Conservation (phyloP, 805 yeast genomes). For the Candida verbasci region DNA sequence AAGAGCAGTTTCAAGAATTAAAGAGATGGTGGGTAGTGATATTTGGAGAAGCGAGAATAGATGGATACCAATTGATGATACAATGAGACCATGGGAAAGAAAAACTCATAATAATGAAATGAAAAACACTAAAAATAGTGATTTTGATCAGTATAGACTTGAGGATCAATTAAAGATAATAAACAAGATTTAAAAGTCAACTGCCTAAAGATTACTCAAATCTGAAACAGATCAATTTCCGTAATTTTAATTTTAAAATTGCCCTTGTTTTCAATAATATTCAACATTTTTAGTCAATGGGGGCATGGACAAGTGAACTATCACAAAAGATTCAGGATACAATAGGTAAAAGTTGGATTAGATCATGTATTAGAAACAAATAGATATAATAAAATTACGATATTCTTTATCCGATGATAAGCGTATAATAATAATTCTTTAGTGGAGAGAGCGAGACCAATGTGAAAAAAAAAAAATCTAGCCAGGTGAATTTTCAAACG, state of each 20-base stretch:
- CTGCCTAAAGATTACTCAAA: conserved; percentile 23
- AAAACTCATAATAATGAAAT: background rate
- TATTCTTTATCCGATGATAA: too few relatives aligned
- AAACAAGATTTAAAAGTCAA: conserved; percentile 7
- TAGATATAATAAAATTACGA: too few relatives aligned
- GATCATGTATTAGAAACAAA: conserved; percentile 19
- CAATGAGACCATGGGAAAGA: conserved; percentile 56
- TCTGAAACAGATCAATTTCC: conserved; percentile 17
- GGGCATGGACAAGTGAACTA: conserved; percentile 48
- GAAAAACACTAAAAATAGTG: background rate
- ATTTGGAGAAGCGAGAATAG: conserved; percentile 44
- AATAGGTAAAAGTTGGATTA: conserved; percentile 55
- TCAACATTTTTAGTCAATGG: conserved; percentile 67
- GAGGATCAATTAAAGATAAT: conserved; percentile 9
- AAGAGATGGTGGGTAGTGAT: conserved; percentile 52
- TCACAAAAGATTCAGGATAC: conserved; percentile 47
- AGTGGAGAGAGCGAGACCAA: too few relatives aligned
- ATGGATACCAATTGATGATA: conserved; percentile 53
- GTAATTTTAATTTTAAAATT: conserved; percentile 17
- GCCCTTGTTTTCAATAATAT: conserved; percentile 20
- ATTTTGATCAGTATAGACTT: background rate
- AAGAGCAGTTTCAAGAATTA: conserved; percentile 71
- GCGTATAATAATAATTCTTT: too few relatives aligned
- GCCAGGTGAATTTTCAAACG: too few relatives aligned
- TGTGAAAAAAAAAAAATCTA: too few relatives aligned